Evolutionary conservation across 2,329 filamentous ascomycete genomes (phyloP).

Genomic region (Zymoseptoria ardabiliae): DNA sequence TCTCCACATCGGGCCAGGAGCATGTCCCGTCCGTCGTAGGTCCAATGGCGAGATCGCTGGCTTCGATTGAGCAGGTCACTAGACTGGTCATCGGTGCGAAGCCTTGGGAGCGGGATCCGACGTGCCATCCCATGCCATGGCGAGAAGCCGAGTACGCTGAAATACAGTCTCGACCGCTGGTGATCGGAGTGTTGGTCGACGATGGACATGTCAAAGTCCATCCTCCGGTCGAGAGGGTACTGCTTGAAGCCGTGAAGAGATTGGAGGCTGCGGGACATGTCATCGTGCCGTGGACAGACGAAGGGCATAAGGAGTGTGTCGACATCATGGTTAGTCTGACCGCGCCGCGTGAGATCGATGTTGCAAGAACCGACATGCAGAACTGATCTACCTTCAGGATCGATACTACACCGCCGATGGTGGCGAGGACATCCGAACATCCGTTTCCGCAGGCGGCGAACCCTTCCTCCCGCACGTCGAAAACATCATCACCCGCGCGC

Average conservation of each 20-base stretch:
- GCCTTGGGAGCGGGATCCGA: slow-evolving; percentile 39
- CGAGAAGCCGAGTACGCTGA: slow-evolving; percentile 23
- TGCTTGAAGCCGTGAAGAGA: slow-evolving; percentile 8
- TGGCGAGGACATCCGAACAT: slow-evolving; percentile 53
- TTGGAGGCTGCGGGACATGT: slow-evolving; percentile 34
- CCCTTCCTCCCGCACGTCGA: slow-evolving; percentile 54
- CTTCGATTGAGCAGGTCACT: slow-evolving; percentile 42
- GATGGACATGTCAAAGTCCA: slow-evolving; percentile 23
- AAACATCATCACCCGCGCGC: slow-evolving; percentile 45
- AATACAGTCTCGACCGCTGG: slow-evolving; percentile 10
- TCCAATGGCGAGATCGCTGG: slow-evolving; percentile 48
- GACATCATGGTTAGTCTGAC: slow-evolving; percentile 42
- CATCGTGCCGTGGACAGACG: slow-evolving; percentile 34
- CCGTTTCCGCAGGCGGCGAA: slow-evolving; percentile 50
- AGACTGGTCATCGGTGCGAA: slow-evolving; percentile 26
- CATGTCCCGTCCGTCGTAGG: slow-evolving; percentile 58
- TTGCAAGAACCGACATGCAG: neutral
- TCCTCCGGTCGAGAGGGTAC: slow-evolving; percentile 16
- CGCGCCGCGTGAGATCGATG: neutral
- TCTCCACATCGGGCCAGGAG: slow-evolving; percentile 57
- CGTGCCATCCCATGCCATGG: slow-evolving; percentile 37
- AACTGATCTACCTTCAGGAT: slow-evolving; percentile 35
- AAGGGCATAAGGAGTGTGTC: slow-evolving; percentile 49
- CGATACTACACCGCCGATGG: slow-evolving; percentile 56
- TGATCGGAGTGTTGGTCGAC: slow-evolving; percentile 20